Percentiles rank a stretch among this genome's conserved stretches.
phyloP scores from a whole-genome alignment of 2,329 filamentous ascomycete genomes.

The Aureobasidium sp. region DNA sequence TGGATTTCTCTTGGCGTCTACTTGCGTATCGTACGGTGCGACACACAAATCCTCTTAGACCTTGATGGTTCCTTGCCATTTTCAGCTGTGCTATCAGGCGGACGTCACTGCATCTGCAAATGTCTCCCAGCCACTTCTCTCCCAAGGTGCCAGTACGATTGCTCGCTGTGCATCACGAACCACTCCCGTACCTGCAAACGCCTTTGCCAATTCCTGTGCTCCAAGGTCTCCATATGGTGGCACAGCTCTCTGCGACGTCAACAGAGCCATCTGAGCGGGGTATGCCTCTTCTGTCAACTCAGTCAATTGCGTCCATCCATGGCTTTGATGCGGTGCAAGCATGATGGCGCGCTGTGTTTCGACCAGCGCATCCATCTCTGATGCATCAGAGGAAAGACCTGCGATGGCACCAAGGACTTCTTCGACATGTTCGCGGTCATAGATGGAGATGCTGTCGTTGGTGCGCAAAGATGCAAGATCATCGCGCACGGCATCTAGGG shows the following conservation, averaged over 20 bases:
- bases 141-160: conserved; percentile 78
- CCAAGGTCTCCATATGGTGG: conserved; percentile 64
- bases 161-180: conserved; percentile 69
- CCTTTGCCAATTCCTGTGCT: conserved; percentile 61
- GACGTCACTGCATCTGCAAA: conserved; percentile 28
- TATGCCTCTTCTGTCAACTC: conserved; percentile 48
- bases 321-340: conserved; percentile 69
- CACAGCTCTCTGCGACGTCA: conserved; percentile 66
- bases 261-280: conserved; percentile 69
- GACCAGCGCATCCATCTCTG: conserved; percentile 39
- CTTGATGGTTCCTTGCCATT: neutral
- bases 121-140: conserved; percentile 55
- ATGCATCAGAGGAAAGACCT: conserved; percentile 40
- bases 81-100: neutral
- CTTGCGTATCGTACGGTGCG: neutral
- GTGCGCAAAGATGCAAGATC: conserved; percentile 69
- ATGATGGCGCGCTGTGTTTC: conserved; percentile 65
- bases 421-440: conserved; percentile 63
- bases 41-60: neutral
- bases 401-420: conserved; percentile 71
- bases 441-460: conserved; percentile 53
- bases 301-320: conserved; percentile 73
- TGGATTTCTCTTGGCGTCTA: neutral
- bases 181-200: conserved; percentile 66
- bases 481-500: conserved; percentile 68